Evolutionary conservation across 2,329 filamentous ascomycete genomes (phyloP).

Genomic region (Paecilomyces niveus): DNA sequence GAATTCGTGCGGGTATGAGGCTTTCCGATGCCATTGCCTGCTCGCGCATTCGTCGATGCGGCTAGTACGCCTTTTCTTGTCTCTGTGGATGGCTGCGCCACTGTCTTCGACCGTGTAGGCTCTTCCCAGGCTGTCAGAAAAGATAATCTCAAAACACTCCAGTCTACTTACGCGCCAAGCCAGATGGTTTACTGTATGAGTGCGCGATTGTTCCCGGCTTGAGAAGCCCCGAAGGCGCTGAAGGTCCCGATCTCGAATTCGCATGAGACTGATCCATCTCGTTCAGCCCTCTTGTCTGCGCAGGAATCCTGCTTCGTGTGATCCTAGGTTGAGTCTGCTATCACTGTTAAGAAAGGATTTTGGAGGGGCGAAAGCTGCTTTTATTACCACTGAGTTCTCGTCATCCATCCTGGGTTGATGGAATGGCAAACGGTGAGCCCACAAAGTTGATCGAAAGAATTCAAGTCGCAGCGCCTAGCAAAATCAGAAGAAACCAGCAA

Average conservation of each 20-base stretch:
- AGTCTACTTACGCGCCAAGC: conserved; percentile 31
- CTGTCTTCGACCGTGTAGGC: conserved; percentile 42
- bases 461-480: not conserved
- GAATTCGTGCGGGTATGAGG: conserved; percentile 32
- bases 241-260: conserved; percentile 38
- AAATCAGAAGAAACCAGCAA: not conserved
- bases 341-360: not conserved
- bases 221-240: conserved; percentile 32
- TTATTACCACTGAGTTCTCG: conserved; percentile 21
- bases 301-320: conserved; percentile 22
- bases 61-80: conserved; percentile 13
- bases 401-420: conserved; percentile 21
- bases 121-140: conserved; percentile 32
- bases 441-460: not conserved
- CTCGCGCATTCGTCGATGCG: conserved; percentile 13
- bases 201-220: conserved; percentile 34
- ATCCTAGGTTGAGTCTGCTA: conserved; percentile 18
- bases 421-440: not conserved
- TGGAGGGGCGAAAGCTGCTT: not conserved
- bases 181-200: conserved; percentile 47
- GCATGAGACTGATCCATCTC: conserved; percentile 47
- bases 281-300: conserved; percentile 27
- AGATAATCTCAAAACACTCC: conserved; percentile 11
- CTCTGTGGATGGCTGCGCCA: conserved; percentile 45
- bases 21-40: conserved; percentile 35